Conservation (phyloP, 192 early-diverging fungal species). For the Chytriomyces sp. region DNA sequence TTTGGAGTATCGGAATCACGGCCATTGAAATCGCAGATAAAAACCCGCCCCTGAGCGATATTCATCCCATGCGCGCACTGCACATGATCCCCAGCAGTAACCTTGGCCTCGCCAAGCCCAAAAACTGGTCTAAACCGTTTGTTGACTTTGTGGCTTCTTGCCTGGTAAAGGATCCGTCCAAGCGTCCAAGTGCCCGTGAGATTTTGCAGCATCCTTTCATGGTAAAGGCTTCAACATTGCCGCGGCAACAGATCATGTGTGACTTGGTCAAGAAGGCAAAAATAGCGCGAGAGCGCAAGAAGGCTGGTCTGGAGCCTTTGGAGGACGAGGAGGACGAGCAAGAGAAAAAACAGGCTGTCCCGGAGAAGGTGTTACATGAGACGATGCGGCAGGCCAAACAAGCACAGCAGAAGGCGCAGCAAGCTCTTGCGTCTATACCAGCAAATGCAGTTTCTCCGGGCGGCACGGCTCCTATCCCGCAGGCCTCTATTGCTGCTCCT, state of each 20-base stretch:
- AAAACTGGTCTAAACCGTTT: constrained; percentile 60
- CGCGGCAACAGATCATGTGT: constrained; percentile 46
- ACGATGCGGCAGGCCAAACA: constrained; percentile 49
- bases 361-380: constrained; percentile 47
- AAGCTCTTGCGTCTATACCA: constrained; percentile 2
- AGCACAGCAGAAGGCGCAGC: constrained; percentile 30
- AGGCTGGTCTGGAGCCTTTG: constrained; percentile 51
- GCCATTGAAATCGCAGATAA: constrained; percentile 71
- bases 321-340: constrained; percentile 59
- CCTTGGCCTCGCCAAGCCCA: constrained; percentile 61
- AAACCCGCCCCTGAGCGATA: constrained; percentile 65
- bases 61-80: constrained; percentile 67
- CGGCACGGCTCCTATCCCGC: not conserved
- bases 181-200: constrained; percentile 54
- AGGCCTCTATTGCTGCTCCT: constrained; percentile 3
- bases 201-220: constrained; percentile 64
- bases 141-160: constrained; percentile 61
- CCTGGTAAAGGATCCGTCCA: constrained; percentile 55
- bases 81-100: constrained; percentile 55
- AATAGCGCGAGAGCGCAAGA: constrained; percentile 50
- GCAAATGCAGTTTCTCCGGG: not conserved
- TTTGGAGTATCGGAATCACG: constrained; percentile 70
- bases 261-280: constrained; percentile 55
- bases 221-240: constrained; percentile 41
- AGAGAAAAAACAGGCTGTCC: constrained; percentile 47